Conservation (phyloP, 768 basidiomycete genomes). For the Dacryopinax spathularia region DNA sequence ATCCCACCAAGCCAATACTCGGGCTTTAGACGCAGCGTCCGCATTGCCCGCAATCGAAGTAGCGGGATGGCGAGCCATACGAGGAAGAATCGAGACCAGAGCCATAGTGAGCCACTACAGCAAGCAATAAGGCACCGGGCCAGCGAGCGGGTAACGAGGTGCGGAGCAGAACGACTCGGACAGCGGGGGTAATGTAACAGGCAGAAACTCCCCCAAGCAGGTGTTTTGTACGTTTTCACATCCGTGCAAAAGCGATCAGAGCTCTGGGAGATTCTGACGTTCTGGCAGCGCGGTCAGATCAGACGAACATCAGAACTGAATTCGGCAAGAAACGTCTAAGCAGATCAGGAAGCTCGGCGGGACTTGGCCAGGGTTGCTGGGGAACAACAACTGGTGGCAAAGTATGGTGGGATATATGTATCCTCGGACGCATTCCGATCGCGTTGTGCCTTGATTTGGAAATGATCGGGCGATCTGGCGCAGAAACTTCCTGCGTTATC, state of each 20-base stretch:
- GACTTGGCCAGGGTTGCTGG: background rate
- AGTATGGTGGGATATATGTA: background rate
- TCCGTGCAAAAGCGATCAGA: background rate
- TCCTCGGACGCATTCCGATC: background rate
- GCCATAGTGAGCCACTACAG: background rate
- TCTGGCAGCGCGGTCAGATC: background rate
- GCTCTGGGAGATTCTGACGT: background rate
- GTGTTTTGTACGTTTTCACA: background rate
- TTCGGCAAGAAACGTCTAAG: background rate
- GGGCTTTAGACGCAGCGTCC: background rate
- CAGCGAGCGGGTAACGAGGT: background rate
- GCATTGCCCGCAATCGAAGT: background rate
- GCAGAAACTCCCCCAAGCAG: background rate
- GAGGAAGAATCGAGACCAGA: background rate
- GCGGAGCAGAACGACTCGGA: background rate
- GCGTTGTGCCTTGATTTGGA: background rate
- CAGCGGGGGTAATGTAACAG: background rate
- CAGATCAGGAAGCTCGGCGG: background rate
- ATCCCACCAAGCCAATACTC: background rate
- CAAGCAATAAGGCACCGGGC: too few relatives aligned
- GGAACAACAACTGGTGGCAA: background rate
- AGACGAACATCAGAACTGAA: background rate
- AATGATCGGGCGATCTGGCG: background rate
- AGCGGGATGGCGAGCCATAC: background rate
- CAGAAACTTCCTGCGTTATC: background rate